Evolutionary conservation across 768 basidiomycete species (phyloP), one percentile per base, ranked within the genome.

Genomic region (Termitomyces sp.): DNA sequence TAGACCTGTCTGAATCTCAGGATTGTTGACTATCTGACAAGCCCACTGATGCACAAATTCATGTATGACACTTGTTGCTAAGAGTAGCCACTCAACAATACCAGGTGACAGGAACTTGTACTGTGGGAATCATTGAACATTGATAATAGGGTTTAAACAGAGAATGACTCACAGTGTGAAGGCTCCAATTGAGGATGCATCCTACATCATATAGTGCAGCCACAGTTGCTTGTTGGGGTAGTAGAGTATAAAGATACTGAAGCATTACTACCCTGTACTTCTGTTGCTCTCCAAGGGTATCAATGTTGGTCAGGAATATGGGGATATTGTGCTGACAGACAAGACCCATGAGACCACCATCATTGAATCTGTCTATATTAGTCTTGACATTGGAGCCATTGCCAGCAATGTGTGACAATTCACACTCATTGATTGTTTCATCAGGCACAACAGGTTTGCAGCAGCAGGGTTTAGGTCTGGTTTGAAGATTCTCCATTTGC

Each of bases 21-120:
- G 76, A 51, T 77, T 71, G 61, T 67, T 73, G 0, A 70, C 60
- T 0, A 77, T 56, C 52, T 75, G 74, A 53, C 57, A 60, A 2
- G 51, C 31, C 59, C 42, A 43, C 15, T 43, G 42, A 14, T 43
- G 42, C 4, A 43, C 42, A 17, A 17, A 43, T 3, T 17, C 42
- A 5, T 43, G 42, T 15, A 43, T 43, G 12, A 14, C 42, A 14
- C 51, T 72, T 0, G 73, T 75, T 0, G 69, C 71, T 45, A 74
- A 77, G 0, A 49, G 15, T 3, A 79, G 7, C 0, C 72, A 64
- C 2, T 55, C 46, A 0, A 43, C 36, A 32, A 75, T 57, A 32
- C 62, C 55, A 0, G n/a, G 10, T 29, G 54, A 20, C 0, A 70
- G 62, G n/a, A 76, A 60, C 4, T 46, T 31, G 15, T 43, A 60